Evolutionary conservation across 2,329 filamentous ascomycete species (phyloP).

Genomic region (Fusarium sp.): DNA sequence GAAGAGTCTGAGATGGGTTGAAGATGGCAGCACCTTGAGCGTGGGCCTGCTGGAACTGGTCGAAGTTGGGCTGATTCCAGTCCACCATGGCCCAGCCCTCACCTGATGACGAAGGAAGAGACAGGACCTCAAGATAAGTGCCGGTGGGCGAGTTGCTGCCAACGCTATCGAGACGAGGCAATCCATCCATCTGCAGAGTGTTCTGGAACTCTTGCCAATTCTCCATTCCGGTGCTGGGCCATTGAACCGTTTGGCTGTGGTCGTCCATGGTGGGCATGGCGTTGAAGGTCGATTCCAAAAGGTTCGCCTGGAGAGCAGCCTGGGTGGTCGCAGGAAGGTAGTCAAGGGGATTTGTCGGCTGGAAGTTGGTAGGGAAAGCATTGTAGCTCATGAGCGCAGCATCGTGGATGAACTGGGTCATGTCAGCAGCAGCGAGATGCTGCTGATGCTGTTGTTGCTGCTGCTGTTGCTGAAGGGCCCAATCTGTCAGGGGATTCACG

Average conservation of each 20-base stretch:
- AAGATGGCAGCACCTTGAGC: slow-evolving; percentile 78
- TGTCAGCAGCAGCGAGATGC: slow-evolving; percentile 59
- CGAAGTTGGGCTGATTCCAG: slow-evolving; percentile 74
- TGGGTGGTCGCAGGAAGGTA: slow-evolving; percentile 74
- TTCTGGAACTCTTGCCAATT: slow-evolving; percentile 86
- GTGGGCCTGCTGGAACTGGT: slow-evolving; percentile 69
- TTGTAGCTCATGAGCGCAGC: slow-evolving; percentile 68
- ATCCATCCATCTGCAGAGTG: slow-evolving; percentile 65
- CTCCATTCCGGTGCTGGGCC: slow-evolving; percentile 72
- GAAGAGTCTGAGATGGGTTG: slow-evolving; percentile 91
- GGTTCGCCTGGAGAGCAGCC: slow-evolving; percentile 71
- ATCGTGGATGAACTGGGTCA: slow-evolving; percentile 69
- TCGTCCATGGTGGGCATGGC: slow-evolving; percentile 70
- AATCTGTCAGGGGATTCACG: slow-evolving; percentile 69
- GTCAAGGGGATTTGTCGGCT: slow-evolving; percentile 68
- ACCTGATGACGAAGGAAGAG: slow-evolving; percentile 83
- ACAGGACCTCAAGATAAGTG: slow-evolving; percentile 85
- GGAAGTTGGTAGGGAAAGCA: slow-evolving; percentile 65
- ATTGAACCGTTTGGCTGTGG: slow-evolving; percentile 65
- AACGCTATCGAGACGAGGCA: slow-evolving; percentile 57
- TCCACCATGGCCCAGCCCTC: slow-evolving; percentile 90
- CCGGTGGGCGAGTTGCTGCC: slow-evolving; percentile 62
- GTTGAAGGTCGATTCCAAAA: slow-evolving; percentile 74
- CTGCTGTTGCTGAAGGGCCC: slow-evolving; percentile 70
- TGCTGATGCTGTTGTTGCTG: slow-evolving; percentile 52